Evolutionary conservation across 352 stramenopile species (phyloP).

Genomic region (Globisporangium nagaii): DNA sequence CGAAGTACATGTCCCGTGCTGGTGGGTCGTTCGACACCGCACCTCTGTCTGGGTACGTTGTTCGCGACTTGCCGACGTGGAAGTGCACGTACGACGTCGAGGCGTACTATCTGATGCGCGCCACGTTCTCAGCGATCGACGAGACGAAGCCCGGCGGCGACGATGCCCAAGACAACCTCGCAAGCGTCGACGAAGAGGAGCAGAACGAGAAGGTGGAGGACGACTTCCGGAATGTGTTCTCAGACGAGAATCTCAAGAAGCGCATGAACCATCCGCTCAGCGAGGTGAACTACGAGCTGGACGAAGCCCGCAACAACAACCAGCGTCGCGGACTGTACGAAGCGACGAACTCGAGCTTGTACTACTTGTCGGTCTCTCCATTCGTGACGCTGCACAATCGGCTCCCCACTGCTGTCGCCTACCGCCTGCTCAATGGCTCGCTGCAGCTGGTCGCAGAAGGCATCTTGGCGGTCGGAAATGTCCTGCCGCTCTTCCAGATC

Average conservation of each 20-base stretch:
- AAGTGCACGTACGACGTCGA: slow-evolving; percentile 88
- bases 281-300: slow-evolving; percentile 73
- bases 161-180: slow-evolving; percentile 16
- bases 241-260: slow-evolving; percentile 34
- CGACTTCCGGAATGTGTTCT: slow-evolving; percentile 78
- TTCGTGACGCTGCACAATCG: slow-evolving; percentile 84
- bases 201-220: slow-evolving; percentile 62
- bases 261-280: slow-evolving; percentile 51
- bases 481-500: slow-evolving; percentile 82
- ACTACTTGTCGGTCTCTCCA: slow-evolving; percentile 76
- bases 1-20: slow-evolving; percentile 22
- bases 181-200: slow-evolving; percentile 48
- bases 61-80: slow-evolving; percentile 80
- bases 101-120: slow-evolving; percentile 83
- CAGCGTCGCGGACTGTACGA: slow-evolving; percentile 78
- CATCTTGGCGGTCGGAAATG: slow-evolving; percentile 75
- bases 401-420: slow-evolving; percentile 75
- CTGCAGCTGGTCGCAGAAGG: slow-evolving; percentile 83
- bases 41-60: slow-evolving; percentile 72
- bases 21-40: slow-evolving; percentile 25
- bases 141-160: slow-evolving; percentile 22
- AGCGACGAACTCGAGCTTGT: slow-evolving; percentile 81
- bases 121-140: slow-evolving; percentile 66
- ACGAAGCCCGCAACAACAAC: slow-evolving; percentile 70
- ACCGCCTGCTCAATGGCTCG: slow-evolving; percentile 76